Conservation (phyloP, 345 rosid genomes). For the Ricinus communis region DNA sequence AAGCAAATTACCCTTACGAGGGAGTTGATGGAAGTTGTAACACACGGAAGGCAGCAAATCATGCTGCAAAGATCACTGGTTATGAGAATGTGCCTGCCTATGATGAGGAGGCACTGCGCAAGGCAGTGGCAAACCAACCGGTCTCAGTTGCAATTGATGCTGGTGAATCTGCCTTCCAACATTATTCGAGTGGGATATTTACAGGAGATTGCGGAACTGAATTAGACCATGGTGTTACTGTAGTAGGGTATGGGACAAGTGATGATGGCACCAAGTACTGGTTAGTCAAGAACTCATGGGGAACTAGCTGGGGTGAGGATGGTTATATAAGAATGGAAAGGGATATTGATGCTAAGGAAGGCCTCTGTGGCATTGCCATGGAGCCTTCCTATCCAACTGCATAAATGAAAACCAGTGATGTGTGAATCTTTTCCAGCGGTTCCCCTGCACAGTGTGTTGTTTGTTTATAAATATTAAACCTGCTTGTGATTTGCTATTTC, state of each 20-base stretch:
- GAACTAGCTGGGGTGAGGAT: constrained; percentile 23
- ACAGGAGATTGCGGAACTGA: constrained; percentile 21
- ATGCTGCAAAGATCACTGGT: constrained; percentile 11
- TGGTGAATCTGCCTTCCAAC: constrained; percentile 21
- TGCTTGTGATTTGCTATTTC: not conserved
- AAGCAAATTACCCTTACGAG: constrained; percentile 32
- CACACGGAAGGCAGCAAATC: not conserved
- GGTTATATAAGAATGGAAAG: constrained; percentile 26
- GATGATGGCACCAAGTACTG: constrained; percentile 21
- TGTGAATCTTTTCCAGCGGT: not conserved
- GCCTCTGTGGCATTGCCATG: constrained; percentile 32
- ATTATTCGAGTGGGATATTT: constrained; percentile 24
- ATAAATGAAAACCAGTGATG: not conserved
- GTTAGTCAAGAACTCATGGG: constrained; percentile 34
- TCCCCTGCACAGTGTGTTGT: not conserved
- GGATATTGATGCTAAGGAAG: constrained; percentile 11
- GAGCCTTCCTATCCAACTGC: constrained; percentile 29
- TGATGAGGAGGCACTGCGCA: constrained; percentile 14
- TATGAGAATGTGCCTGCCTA: constrained; percentile 24
- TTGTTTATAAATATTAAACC: not conserved
- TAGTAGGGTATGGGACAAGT: constrained; percentile 23
- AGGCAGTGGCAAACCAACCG: constrained; percentile 29
- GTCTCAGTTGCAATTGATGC: constrained; percentile 30
- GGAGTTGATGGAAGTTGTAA: constrained; percentile 16
- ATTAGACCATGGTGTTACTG: constrained; percentile 26